Conservation (phyloP, 768 basidiomycete species). For the Kwoniella shandongensis region DNA sequence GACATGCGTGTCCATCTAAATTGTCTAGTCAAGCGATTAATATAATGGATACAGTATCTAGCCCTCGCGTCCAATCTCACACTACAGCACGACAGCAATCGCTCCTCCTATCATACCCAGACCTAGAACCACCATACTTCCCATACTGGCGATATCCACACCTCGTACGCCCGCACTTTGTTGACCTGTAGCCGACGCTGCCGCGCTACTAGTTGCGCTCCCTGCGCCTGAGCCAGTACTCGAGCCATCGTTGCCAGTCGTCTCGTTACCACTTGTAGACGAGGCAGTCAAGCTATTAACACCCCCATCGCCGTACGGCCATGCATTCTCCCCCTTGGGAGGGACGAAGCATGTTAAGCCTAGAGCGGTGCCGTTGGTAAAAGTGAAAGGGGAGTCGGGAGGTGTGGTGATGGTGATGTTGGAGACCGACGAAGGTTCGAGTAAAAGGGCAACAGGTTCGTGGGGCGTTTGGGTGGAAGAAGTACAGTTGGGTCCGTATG, state of each 20-base stretch:
- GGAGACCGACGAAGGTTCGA: constrained; percentile 21
- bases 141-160: not conserved
- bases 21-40: no score
- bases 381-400: constrained; percentile 8
- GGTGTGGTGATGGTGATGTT: constrained; percentile 39
- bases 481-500: constrained; percentile 43
- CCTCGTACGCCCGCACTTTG: no score
- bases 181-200: no score
- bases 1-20: no score
- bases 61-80: no score
- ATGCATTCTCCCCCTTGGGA: constrained; percentile 20
- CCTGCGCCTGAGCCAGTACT: no score
- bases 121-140: not conserved
- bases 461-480: constrained; percentile 27
- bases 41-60: no score
- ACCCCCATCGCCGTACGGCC: constrained; percentile 37
- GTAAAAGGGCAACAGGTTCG: constrained; percentile 25
- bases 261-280: not conserved
- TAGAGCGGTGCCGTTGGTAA: constrained; percentile 32
- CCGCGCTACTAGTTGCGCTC: no score
- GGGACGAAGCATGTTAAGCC: constrained; percentile 43
- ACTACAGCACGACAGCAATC: no score
- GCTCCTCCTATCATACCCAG: no score
- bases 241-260: no score
- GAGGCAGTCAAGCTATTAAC: constrained; percentile 14